These are phyloP conservation scores for Salvia hispanica DNA, from an alignment of 257 asterid species.

Conservation along the genomic window DNA sequence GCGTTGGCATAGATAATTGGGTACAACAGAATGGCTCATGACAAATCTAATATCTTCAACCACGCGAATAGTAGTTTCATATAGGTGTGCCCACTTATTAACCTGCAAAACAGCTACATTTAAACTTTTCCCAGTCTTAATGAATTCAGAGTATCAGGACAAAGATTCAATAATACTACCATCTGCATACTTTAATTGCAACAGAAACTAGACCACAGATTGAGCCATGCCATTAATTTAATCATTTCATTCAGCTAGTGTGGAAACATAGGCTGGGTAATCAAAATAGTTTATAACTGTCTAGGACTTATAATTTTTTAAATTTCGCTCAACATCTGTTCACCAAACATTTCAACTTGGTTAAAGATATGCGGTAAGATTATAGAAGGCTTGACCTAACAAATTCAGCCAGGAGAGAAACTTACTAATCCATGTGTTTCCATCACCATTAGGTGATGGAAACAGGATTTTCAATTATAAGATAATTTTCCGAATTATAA, in stretches of 20 bases:
- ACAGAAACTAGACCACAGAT: constrained; percentile 13
- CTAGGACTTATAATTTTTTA: neutral
- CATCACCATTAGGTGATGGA: too few species aligned
- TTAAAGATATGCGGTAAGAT: constrained; percentile 17
- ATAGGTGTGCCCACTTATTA: constrained; percentile 68
- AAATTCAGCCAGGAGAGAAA: constrained; percentile 14
- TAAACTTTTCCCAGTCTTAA: constrained; percentile 29
- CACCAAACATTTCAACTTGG: constrained; percentile 20
- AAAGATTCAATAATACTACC: neutral
- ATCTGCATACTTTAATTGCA: neutral
- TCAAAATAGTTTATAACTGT: constrained; percentile 6
- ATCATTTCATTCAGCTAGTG: neutral
- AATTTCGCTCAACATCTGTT: constrained; percentile 7
- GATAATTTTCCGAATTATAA: neutral
- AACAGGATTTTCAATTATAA: too few species aligned
- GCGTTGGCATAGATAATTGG: constrained; percentile 62
- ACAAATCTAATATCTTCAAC: constrained; percentile 88
- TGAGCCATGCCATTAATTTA: constrained; percentile 14
- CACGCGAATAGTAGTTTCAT: constrained; percentile 78
- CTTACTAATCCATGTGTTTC: neutral
- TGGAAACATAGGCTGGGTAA: constrained; percentile 17
- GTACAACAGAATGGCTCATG: constrained; percentile 85
- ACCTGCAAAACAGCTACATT: constrained; percentile 61
- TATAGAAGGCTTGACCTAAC: neutral
- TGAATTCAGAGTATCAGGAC: constrained; percentile 18